Conservation (phyloP, 768 basidiomycete species). For the Serendipita indica region DNA sequence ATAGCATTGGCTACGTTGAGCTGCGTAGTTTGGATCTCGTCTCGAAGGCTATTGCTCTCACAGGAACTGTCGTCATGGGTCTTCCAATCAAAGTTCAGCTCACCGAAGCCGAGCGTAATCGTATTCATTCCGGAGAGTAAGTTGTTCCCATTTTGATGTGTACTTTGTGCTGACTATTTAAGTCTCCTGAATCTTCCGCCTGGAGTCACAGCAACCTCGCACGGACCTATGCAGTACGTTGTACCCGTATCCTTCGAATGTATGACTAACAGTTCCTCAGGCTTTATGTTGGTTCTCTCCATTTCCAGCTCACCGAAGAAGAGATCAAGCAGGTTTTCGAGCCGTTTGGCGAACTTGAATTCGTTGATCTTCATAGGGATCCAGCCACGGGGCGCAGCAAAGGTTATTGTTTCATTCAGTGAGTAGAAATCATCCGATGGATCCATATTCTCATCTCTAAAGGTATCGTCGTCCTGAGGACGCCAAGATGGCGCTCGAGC, state of each 20-base stretch:
- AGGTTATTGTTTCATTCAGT: conserved; percentile 98
- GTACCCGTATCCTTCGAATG: conserved; percentile 17
- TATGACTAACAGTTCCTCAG: conserved; percentile 26
- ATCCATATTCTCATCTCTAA: conserved; percentile 8
- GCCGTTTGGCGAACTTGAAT: conserved; percentile 94
- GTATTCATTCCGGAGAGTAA: conserved; percentile 76
- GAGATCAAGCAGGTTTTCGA: conserved; percentile 99
- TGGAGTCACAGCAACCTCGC: conserved; percentile 64
- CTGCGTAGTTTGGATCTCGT: conserved; percentile 83
- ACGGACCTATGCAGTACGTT: conserved; percentile 67
- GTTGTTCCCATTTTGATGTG: conserved; percentile 19
- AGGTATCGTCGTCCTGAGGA: conserved; percentile 87
- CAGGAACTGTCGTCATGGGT: conserved; percentile 96
- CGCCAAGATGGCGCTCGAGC: conserved; percentile 91
- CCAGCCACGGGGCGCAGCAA: conserved; percentile 91
- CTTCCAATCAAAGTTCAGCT: conserved; percentile 92
- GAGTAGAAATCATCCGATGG: conserved; percentile 19
- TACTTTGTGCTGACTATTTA: conserved; percentile 9
- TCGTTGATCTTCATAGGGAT: conserved; percentile 95
- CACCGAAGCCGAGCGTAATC: conserved; percentile 93
- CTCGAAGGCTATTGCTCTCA: conserved; percentile 74
- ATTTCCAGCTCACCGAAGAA: conserved; percentile 92
- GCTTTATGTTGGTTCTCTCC: conserved; percentile 91
- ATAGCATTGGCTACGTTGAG: conserved; percentile 95
- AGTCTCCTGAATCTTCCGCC: conserved; percentile 53